Conservation (phyloP, 805 yeast genomes). For the Candida bentonensis region DNA sequence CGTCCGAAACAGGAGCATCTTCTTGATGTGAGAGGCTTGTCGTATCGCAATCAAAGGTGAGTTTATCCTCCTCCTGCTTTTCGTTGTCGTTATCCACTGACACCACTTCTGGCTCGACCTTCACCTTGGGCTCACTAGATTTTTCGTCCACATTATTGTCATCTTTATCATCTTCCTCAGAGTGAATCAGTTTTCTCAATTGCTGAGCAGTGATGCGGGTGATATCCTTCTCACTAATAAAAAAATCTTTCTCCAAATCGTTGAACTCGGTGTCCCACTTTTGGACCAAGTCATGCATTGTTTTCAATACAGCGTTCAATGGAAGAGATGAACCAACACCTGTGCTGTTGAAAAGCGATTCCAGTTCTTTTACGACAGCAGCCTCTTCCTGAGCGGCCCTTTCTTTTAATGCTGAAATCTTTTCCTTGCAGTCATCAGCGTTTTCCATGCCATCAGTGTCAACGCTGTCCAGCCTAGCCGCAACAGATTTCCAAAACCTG, state of each 20-base stretch:
- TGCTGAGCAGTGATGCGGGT: conserved; percentile 83
- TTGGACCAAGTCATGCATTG: conserved; percentile 68
- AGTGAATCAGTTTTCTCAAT: conserved; percentile 57
- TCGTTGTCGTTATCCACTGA: too few relatives aligned
- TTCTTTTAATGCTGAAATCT: conserved; percentile 43
- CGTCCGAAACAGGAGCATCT: too few relatives aligned
- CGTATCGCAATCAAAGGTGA: too few relatives aligned
- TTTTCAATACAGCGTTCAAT: conserved; percentile 54
- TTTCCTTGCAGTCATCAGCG: conserved; percentile 50
- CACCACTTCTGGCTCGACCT: too few relatives aligned
- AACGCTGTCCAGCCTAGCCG: conserved; percentile 58
- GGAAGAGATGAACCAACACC: conserved; percentile 53
- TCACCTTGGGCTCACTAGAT: too few relatives aligned
- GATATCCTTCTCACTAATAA: conserved; percentile 90
- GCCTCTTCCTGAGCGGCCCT: conserved; percentile 38
- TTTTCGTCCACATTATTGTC: too few relatives aligned
- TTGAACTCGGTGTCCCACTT: conserved; percentile 77
- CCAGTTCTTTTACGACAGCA: conserved; percentile 31
- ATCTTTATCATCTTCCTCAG: conserved; percentile 22
- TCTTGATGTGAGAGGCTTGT: too few relatives aligned
- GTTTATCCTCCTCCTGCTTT: too few relatives aligned
- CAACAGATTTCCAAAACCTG: conserved; percentile 59
- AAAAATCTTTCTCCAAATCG: conserved; percentile 60
- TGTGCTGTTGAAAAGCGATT: conserved; percentile 38
- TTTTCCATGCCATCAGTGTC: conserved; percentile 61